Conservation (phyloP, 106 monocot genomes). For the Apostasia shenzhenica region DNA sequence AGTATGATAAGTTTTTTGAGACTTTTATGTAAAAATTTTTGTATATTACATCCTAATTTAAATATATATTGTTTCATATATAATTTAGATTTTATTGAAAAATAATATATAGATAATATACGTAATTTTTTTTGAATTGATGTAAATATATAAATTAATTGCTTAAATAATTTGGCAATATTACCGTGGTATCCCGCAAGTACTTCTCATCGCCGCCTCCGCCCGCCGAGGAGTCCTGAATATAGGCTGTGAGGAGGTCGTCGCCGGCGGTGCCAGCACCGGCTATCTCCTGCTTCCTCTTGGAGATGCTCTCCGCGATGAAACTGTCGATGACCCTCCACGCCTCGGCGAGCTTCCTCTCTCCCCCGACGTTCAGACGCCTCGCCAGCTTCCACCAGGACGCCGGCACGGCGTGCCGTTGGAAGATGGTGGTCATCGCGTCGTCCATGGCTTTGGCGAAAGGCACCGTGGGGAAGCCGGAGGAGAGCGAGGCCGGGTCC, state of each 20-base stretch:
- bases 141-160: constrained; percentile 38
- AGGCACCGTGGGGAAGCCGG: constrained; percentile 18
- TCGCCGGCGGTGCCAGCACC: neutral
- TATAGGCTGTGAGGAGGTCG: constrained; percentile 18
- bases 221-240: neutral
- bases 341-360: constrained; percentile 25
- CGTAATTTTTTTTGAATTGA: too few species aligned
- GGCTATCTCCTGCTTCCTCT: constrained; percentile 18
- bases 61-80: constrained; percentile 25
- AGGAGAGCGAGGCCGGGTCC: constrained; percentile 28
- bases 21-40: too few species aligned
- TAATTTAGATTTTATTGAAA: constrained; percentile 40
- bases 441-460: constrained; percentile 32
- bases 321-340: constrained; percentile 27
- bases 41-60: too few species aligned
- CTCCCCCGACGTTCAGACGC: constrained; percentile 19
- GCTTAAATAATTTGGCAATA: constrained; percentile 21
- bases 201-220: constrained; percentile 9
- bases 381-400: constrained; percentile 39
- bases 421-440: constrained; percentile 12
- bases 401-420: constrained; percentile 28
- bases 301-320: constrained; percentile 17
- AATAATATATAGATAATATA: constrained; percentile 37
- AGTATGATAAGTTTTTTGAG: too few species aligned
- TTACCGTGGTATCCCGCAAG: constrained; percentile 35